A percentile compares a stretch with the other conserved stretches of the same genome.
phyloP scores from a whole-genome alignment of 176 grass and related monocot species.

The Aegilops longissima region DNA sequence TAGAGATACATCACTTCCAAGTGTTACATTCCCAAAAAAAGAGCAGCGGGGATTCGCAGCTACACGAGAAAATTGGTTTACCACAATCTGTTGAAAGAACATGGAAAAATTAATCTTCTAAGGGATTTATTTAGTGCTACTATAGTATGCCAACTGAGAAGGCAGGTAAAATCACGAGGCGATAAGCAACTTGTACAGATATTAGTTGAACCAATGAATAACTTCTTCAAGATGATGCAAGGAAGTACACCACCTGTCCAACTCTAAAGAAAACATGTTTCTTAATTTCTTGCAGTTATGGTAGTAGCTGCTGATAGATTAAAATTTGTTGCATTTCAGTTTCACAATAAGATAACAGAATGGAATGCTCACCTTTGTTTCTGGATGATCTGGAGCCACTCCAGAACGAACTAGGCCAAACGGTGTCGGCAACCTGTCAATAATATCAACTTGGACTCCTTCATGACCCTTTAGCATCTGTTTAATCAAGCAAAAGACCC shows the following conservation, averaged over 20 bases:
- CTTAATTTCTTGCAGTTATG: neutral
- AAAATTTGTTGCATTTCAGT: neutral
- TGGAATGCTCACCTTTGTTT: conserved; percentile 66
- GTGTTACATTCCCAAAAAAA: conserved; percentile 84
- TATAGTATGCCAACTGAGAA: neutral
- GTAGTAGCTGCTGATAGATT: neutral
- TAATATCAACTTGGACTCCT: conserved; percentile 66
- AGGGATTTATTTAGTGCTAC: neutral
- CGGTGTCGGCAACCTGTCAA: conserved; percentile 76
- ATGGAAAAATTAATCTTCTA: conserved; percentile 26
- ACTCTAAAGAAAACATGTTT: neutral
- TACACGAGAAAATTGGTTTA: conserved; percentile 97
- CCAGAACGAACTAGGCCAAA: conserved; percentile 88
- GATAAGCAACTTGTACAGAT: neutral
- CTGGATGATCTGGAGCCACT: conserved; percentile 93
- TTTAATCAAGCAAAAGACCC: neutral
- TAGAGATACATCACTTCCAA: conserved; percentile 70
- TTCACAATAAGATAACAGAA: neutral
- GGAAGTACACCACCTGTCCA: neutral
- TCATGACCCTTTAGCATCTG: conserved; percentile 84
- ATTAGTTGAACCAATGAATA: neutral
- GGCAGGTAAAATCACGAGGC: neutral
- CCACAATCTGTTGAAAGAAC: conserved; percentile 84
- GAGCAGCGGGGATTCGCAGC: conserved; percentile 64
- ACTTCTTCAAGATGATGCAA: neutral